Evolutionary conservation across 257 asterid genomes (phyloP), one percentile per base, ranked within the genome.

Genomic region (Capsicum pubescens): DNA sequence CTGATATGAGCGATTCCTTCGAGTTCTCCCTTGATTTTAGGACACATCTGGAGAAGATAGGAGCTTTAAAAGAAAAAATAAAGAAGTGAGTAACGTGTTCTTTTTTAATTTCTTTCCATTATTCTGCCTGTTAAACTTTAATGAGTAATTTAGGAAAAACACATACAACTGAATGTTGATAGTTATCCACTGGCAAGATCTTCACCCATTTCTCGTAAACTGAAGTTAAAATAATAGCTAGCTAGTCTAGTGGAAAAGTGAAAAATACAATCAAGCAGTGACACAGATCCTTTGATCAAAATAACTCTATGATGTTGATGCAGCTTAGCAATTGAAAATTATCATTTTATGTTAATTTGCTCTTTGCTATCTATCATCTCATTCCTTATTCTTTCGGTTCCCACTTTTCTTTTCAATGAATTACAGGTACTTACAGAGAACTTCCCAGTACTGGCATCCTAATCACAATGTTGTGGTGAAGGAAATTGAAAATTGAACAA

Each of bases 401-500:
- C 58, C 16, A 12, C 58, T 54, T 11, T 54, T 12, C 58, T 54
- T 54, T 54, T 54, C 58, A 12, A 54, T 12, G 16, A 61, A 21
- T 21, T 61, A 21, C 70, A 63, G 98, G 89, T 93, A 94, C 70
- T 83, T 95, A 54, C 97, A 93, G 87, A 89, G 83, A 67, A 93
- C 88, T 84, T 90, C 97, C 3, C 92, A 84, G 57, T 85, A 82
- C 61, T 96, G 99, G 99, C 93, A 96, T 86, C 93, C 98, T 1
- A 92, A 92, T 87, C 99, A 96, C 92, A 96, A 68, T 54, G 84
- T 96, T 26, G 97, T 92, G 52, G 98, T 94, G 83, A 93, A 91
- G 90, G 99, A 96, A 89, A 94, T 96, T 21, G 98, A 96, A 84
- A 91, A 93, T 14, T 93, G 89, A 94, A 95, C 94, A 94, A 95